Evolutionary conservation across 345 rosid species (phyloP), one percentile per base, ranked within the genome.

Genomic region (Leavenworthia alabamica): DNA sequence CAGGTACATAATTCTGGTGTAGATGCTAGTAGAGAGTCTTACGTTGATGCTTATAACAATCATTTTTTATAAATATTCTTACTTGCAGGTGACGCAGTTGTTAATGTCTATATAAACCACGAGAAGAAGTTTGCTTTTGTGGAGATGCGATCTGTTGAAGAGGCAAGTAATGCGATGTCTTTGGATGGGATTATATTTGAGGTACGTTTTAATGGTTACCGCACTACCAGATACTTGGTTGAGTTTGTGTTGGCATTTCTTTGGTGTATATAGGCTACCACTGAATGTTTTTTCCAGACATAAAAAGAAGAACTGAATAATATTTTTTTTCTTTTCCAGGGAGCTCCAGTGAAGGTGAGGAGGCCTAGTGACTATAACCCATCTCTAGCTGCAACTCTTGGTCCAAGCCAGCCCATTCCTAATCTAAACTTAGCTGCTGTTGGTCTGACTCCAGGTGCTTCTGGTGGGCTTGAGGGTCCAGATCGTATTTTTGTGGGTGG

Each of bases 101-200:
- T 90, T 49, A 90, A 90, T 72, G 97, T 90, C 4, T 87, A 90
- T 80, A 85, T 90, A 43, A 90, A 87, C 74, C 93, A 90, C 24
- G 97, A 90, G 73, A 90, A 90, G 86, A 90, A 90, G 78, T 90
- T 90, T 62, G 97, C 97, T 44, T 90, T 90, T 78, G 97, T 90
- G 65, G 96, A 90, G 75, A 90, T 90, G 97, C 80, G 97, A 63
- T 90, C 97, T 59, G 97, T 90, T 44, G 97, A 90, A 79, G 97
- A 90, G 79, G 97, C 97, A 31, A 90, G 97, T 66, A 90, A 90
- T 77, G 97, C 96, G 2, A 90, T 90, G 97, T 90, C 97, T 50
- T 77, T 90, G 68, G 96, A 90, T 76, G 96, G 97, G 29, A 85
- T 90, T 59, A 87, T 85, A 52, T 90, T 90, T 68, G 96, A 90